Evolutionary conservation across 257 asterid genomes (phyloP), one percentile per base, ranked within the genome.

Genomic region (Avicennia marina): DNA sequence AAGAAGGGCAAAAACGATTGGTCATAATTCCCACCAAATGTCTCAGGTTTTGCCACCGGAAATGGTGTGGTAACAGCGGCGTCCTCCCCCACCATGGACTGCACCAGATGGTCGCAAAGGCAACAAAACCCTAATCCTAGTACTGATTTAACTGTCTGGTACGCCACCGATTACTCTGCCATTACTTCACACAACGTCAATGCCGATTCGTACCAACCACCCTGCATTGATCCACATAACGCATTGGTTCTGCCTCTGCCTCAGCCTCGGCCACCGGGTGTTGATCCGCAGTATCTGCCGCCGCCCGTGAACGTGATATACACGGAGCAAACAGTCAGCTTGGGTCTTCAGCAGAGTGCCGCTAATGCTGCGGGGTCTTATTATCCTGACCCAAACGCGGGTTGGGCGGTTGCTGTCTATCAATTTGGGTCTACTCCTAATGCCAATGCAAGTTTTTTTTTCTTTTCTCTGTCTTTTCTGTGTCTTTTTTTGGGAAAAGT

Each of bases 81-180:
- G 42, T 26, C 41, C 34, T n/a, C 46, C 53, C 2, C 57, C 12
- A 36, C 10, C 69, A 70, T 70, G 77, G 67, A 75, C 33, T 22
- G 62, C 32, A 13, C 44, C 36, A 39, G 21, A 27, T 63, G 47
- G 49, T 24, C 58, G 52, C 56, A 71, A 58, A 70, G 47, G 49
- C 31, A 53, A 45, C 56, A 71, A 58, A 70, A 55, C 70, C 79
- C 78, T 53, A 53, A 67, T 70, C 72, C 74, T 68, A 68, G 21
- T 33, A 49, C 62, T 20, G 46, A 60, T 15, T 38, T 41, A 4
- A 27, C 69, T 15, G 11, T 12, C 53, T 45, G 0, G 26, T 49
- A 41, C 29, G 19, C 66, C 29, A 19, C 56, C 66, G 22, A 53
- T 63, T 61, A 62, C 32, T 24, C 70, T 19, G 29, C 34, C 27